A percentile compares a stretch with the other conserved stretches of the same genome.
Evolutionary conservation across 176 grass and related monocot genomes (phyloP).

Genomic region (Oryza officinalis): DNA sequence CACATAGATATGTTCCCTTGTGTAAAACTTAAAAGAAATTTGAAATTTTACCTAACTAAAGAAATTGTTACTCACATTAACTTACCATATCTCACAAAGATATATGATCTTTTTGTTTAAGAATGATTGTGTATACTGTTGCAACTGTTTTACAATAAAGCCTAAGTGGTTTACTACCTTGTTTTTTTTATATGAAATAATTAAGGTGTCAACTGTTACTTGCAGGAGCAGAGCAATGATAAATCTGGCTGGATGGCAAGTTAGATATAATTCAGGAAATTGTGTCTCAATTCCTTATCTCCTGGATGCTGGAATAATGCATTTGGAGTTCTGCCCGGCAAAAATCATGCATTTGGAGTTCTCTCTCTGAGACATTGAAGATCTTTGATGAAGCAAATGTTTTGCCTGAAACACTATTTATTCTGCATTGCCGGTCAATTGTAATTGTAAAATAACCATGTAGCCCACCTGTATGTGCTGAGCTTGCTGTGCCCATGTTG

Average conservation of each 20-base stretch:
- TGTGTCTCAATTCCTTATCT: background rate
- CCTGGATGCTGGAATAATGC: background rate
- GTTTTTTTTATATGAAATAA: background rate
- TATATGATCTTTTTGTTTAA: background rate
- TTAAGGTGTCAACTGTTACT: background rate
- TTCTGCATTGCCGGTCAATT: background rate
- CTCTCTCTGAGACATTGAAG: background rate
- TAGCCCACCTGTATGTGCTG: background rate
- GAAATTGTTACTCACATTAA: background rate
- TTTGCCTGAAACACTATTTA: background rate
- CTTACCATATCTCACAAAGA: background rate
- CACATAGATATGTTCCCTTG: background rate
- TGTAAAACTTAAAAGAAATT: background rate
- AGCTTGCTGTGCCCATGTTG: background rate
- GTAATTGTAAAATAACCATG: background rate
- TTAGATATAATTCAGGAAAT: background rate
- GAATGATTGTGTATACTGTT: background rate
- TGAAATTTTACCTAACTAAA: background rate
- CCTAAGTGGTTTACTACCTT: background rate
- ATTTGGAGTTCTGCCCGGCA: background rate
- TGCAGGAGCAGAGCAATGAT: background rate
- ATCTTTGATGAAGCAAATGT: background rate
- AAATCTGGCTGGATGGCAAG: background rate
- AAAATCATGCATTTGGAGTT: background rate
- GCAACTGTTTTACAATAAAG: background rate